Evolutionary conservation across 2,329 filamentous ascomycete species (phyloP), one percentile per base, ranked within the genome.

Genomic region (Ophiostoma sp.): DNA sequence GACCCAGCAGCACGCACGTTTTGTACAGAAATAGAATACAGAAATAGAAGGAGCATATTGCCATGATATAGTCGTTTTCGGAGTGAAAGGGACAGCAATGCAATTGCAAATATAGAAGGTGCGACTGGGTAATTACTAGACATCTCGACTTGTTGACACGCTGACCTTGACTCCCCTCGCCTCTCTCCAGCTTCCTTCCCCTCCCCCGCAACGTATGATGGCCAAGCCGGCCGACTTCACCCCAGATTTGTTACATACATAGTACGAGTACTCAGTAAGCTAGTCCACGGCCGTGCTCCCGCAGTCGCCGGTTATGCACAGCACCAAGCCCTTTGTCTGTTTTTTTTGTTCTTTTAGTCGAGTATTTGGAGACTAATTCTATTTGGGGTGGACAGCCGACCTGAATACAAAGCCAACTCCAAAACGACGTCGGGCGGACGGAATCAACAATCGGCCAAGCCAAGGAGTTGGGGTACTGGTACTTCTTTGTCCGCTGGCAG

Each of bases 361-460:
- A 3, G 13, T 41, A 6, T 62, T 33, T 62, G 57, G 54, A 62
- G 57, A 33, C 31, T 27, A 17, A 33, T 57, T 67, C n/a, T 27
- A 17, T 66, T 66, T 62, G 60, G 31, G 27, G 60, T 4, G 23
- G n/a, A 66, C 64, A 66, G 64, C 64, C 35, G 31, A 36, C 60
- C 31, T n/a, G 31, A 41, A 20, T n/a, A 44, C 65, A 44, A 44
- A 67, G 65, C 15, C 36, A 36, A 52, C 27, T 20, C 64, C 60
- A 60, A 71, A 66, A 54, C 65, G 65, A 71, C 70, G 70, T 73
- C 72, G 72, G 72, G 71, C 72, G 71, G 72, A 73, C 72, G 72
- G 72, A 73, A 72, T 71, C 67, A 44, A 36, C 57, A 66, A 68
- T 68, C 33, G 23, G 65, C 27, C 65, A 11, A 39, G 10, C 66